Evolutionary conservation across 768 basidiomycete genomes (phyloP).

Genomic region (Macrolepiota albuminosa): DNA sequence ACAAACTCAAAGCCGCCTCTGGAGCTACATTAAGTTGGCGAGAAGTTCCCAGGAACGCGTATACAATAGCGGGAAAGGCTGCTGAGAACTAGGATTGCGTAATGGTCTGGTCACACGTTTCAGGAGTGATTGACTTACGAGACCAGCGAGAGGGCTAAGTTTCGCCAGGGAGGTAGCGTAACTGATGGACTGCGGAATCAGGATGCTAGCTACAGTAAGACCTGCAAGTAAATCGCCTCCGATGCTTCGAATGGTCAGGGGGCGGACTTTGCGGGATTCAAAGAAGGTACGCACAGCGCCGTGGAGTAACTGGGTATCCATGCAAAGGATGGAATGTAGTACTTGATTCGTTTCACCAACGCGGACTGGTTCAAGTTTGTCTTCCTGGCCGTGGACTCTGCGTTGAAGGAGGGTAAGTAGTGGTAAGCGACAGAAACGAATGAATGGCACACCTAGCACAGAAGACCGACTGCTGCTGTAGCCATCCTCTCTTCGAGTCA

Average conservation of each 20-base stretch:
- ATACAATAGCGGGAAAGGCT: slow-evolving; percentile 82
- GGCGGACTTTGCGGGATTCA: not conserved
- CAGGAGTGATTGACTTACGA: slow-evolving; percentile 45
- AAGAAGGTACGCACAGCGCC: slow-evolving; percentile 45
- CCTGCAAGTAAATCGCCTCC: slow-evolving; percentile 75
- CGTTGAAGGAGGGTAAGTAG: not conserved
- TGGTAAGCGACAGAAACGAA: not conserved
- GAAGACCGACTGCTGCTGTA: slow-evolving; percentile 24
- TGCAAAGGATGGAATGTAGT: slow-evolving; percentile 71
- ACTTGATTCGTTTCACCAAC: slow-evolving; percentile 48
- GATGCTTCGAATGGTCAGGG: slow-evolving; percentile 21
- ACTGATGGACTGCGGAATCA: slow-evolving; percentile 85
- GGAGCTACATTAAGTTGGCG: slow-evolving; percentile 80
- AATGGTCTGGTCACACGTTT: not conserved
- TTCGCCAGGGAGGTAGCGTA: slow-evolving; percentile 88
- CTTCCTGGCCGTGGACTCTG: not conserved
- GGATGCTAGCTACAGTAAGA: slow-evolving; percentile 77
- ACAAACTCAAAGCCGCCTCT: slow-evolving; percentile 82
- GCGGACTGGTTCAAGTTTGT: slow-evolving; percentile 23
- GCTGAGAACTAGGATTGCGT: slow-evolving; percentile 60
- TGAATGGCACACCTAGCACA: slow-evolving; percentile 16
- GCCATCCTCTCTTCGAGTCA: slow-evolving; percentile 16
- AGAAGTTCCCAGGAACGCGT: slow-evolving; percentile 86
- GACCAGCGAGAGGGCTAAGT: slow-evolving; percentile 77
- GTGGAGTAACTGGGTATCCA: slow-evolving; percentile 80